Evolutionary conservation across 2,329 filamentous ascomycete genomes (phyloP).

Genomic region (Amylocarpus encephaloides): DNA sequence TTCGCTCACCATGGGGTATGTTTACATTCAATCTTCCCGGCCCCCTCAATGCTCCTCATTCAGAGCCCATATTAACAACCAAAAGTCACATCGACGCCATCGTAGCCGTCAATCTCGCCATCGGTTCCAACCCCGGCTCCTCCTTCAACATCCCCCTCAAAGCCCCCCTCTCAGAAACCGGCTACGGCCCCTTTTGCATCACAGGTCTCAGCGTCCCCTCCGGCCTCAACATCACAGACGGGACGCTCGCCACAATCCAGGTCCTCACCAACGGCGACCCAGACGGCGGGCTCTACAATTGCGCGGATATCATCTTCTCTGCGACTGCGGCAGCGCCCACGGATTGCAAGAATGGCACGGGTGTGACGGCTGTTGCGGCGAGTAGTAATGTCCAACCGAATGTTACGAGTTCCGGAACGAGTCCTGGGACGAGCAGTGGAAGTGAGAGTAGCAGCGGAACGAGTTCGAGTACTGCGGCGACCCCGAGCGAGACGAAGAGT

Average conservation of each 20-base stretch:
- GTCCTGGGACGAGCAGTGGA: background rate
- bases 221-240: slow-evolving; percentile 45
- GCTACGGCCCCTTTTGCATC: slow-evolving; percentile 58
- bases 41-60: background rate
- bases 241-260: slow-evolving; percentile 62
- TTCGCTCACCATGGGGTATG: slow-evolving; percentile 40
- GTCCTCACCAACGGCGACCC: slow-evolving; percentile 58
- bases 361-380: slow-evolving; percentile 39
- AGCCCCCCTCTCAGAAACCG: slow-evolving; percentile 19
- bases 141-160: slow-evolving; percentile 24
- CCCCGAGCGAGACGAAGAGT: background rate
- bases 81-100: slow-evolving; percentile 35
- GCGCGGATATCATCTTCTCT: slow-evolving; percentile 67
- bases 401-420: slow-evolving; percentile 3
- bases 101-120: slow-evolving; percentile 23
- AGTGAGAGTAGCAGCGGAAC: background rate
- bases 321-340: slow-evolving; percentile 40
- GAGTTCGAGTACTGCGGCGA: slow-evolving; percentile 3
- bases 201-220: slow-evolving; percentile 49
- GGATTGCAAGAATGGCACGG: slow-evolving; percentile 51
- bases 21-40: background rate
- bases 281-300: slow-evolving; percentile 63
- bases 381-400: slow-evolving; percentile 11
- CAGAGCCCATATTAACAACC: background rate
- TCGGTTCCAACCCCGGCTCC: slow-evolving; percentile 20